phyloP scores from a whole-genome alignment of 2,329 filamentous ascomycete species.

The Scleromitrula shiraiana region DNA sequence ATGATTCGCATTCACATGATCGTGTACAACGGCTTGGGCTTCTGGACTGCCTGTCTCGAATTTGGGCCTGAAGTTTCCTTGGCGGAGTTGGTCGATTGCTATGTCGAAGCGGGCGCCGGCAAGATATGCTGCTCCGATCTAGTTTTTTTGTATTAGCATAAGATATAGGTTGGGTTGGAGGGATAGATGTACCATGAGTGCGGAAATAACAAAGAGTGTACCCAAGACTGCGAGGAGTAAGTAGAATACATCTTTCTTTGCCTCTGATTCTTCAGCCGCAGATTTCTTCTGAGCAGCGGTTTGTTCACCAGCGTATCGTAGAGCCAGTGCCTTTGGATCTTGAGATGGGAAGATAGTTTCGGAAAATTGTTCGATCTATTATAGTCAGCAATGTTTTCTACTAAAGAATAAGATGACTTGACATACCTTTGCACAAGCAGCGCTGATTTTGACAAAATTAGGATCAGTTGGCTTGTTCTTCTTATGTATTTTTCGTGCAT shows the following conservation, averaged over 20 bases:
- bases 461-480: slow-evolving; percentile 94
- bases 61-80: slow-evolving; percentile 34
- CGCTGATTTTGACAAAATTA: slow-evolving; percentile 85
- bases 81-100: slow-evolving; percentile 47
- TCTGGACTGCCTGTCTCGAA: slow-evolving; percentile 15
- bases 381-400: slow-evolving; percentile 30
- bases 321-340: slow-evolving; percentile 52
- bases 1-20: slow-evolving; percentile 21
- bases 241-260: slow-evolving; percentile 47
- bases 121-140: slow-evolving; percentile 73
- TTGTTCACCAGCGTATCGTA: slow-evolving; percentile 27
- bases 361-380: slow-evolving; percentile 74
- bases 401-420: slow-evolving; percentile 9
- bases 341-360: slow-evolving; percentile 87
- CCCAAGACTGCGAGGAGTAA: slow-evolving; percentile 59
- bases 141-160: slow-evolving; percentile 15
- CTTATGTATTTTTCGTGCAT: slow-evolving; percentile 73
- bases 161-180: slow-evolving; percentile 13
- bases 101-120: slow-evolving; percentile 79
- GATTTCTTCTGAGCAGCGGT: slow-evolving; percentile 33
- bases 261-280: slow-evolving; percentile 46
- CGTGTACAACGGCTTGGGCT: slow-evolving; percentile 22
- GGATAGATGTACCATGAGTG: slow-evolving; percentile 59
- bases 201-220: slow-evolving; percentile 64
- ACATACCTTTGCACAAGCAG: slow-evolving; percentile 74